Conservation (phyloP, 148 eudicot genomes). For the Heliamphora exappendiculata region DNA sequence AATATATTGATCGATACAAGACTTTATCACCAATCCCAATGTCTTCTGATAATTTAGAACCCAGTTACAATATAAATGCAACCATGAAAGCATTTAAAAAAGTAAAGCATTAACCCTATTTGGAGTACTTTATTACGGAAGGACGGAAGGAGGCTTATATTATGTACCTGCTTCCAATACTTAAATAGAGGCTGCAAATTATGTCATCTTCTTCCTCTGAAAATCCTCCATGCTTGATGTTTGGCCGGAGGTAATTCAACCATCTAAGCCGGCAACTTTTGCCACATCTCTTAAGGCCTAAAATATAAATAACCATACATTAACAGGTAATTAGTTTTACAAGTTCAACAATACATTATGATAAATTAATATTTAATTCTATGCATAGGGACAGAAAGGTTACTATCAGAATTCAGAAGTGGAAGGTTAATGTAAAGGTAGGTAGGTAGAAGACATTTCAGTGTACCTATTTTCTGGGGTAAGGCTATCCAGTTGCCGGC, state of each 20-base stretch:
- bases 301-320: not conserved
- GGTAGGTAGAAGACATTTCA: too few species aligned
- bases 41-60: too few species aligned
- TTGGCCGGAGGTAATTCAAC: slow-evolving; percentile 54
- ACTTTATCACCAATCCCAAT: too few species aligned
- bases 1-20: too few species aligned
- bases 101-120: not conserved
- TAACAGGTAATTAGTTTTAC: too few species aligned
- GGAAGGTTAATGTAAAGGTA: not conserved
- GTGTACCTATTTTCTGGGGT: slow-evolving; percentile 33
- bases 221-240: slow-evolving; percentile 52
- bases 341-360: too few species aligned
- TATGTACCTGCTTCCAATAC: slow-evolving; percentile 53
- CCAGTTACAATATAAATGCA: not conserved
- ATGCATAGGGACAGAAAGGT: not conserved
- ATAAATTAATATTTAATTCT: not conserved
- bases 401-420: not conserved
- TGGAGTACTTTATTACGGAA: not conserved
- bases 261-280: slow-evolving; percentile 49
- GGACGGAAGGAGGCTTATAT: not conserved
- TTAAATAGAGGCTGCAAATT: slow-evolving; percentile 45
- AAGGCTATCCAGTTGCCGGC: slow-evolving; percentile 35
- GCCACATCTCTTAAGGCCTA: slow-evolving; percentile 71
- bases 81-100: not conserved
- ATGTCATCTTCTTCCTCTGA: slow-evolving; percentile 57